Conservation (phyloP, 208 protist genomes). For the Acanthamoeba lenticulata region DNA sequence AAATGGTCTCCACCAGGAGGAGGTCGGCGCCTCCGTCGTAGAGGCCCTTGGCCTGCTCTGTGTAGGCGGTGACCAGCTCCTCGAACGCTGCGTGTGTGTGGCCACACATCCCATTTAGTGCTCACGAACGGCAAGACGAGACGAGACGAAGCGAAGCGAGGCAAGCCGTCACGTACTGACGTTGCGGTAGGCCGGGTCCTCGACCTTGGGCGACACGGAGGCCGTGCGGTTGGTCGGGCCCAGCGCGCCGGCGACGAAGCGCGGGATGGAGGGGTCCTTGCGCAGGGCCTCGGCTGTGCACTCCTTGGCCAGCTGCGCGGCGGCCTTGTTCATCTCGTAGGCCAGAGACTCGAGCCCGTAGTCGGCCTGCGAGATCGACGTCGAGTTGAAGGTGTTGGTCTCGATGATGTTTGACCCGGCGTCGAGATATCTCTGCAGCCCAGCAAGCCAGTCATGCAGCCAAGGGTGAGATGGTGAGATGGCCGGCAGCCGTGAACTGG, state of each 20-base stretch:
- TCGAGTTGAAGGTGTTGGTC: slow-evolving; percentile 97
- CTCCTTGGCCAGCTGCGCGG: slow-evolving; percentile 86
- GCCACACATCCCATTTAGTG: not conserved
- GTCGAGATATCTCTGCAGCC: slow-evolving; percentile 89
- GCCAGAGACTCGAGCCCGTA: slow-evolving; percentile 92
- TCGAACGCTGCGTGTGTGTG: slow-evolving; percentile 88
- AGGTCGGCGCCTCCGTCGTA: slow-evolving; percentile 95
- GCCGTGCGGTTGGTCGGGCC: slow-evolving; percentile 95
- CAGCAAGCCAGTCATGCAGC: not conserved
- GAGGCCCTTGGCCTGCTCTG: slow-evolving; percentile 91
- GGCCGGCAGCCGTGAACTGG: not conserved
- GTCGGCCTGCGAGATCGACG: slow-evolving; percentile 93
- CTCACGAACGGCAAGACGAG: not conserved
- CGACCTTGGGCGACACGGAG: slow-evolving; percentile 95
- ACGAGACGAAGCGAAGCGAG: not conserved
- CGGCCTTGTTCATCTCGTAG: slow-evolving; percentile 89
- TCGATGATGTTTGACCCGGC: slow-evolving; percentile 96
- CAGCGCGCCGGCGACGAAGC: slow-evolving; percentile 94
- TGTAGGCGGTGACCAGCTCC: slow-evolving; percentile 93
- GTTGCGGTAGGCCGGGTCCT: slow-evolving; percentile 93
- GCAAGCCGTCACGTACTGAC: slow-evolving; percentile 71
- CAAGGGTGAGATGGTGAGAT: not conserved
- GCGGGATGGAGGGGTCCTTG: slow-evolving; percentile 74
- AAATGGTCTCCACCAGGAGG: slow-evolving; percentile 97
- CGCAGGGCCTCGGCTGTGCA: slow-evolving; percentile 80